A percentile compares a stretch with the other conserved stretches of the same genome.
Conservation (phyloP, 2,329 filamentous ascomycete species). For the Aphanocladium album region DNA sequence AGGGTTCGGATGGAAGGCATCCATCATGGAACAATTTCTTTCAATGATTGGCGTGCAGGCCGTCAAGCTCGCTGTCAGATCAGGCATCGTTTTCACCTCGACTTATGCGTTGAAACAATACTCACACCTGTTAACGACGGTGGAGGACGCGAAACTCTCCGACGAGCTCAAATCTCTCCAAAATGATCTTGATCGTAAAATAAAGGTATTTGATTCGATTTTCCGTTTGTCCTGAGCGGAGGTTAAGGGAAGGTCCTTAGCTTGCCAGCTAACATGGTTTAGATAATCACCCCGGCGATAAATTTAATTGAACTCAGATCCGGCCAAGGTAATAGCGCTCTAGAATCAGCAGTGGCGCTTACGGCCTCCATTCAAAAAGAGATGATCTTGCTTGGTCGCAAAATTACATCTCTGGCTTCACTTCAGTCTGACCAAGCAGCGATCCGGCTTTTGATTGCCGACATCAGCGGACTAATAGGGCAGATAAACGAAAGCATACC, state of each 20-base stretch:
- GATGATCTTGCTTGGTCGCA: constrained; percentile 72
- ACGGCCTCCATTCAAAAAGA: constrained; percentile 80
- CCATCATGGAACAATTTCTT: constrained; percentile 59
- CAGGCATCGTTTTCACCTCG: constrained; percentile 80
- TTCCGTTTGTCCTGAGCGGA: no score
- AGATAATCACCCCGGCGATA: constrained; percentile 86
- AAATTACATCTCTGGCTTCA: constrained; percentile 64
- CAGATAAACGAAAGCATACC: constrained; percentile 90
- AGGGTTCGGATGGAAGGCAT: neutral
- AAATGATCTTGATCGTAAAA: constrained; percentile 74
- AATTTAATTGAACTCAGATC: constrained; percentile 88
- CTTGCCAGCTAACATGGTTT: constrained; percentile 10
- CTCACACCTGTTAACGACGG: constrained; percentile 68
- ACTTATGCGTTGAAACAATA: constrained; percentile 81
- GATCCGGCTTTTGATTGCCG: constrained; percentile 44
- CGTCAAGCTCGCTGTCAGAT: constrained; percentile 87
- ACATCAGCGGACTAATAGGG: constrained; percentile 68
- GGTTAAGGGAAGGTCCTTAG: constrained; percentile 6
- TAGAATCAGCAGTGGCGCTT: constrained; percentile 79
- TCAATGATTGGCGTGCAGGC: constrained; percentile 59
- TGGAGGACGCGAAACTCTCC: constrained; percentile 65
- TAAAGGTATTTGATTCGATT: constrained; percentile 51
- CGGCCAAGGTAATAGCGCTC: constrained; percentile 49
- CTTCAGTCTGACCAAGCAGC: constrained; percentile 45
- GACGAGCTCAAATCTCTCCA: constrained; percentile 67